Conservation (phyloP, 441 rosid genomes). For the Erodium chrysanthum region DNA sequence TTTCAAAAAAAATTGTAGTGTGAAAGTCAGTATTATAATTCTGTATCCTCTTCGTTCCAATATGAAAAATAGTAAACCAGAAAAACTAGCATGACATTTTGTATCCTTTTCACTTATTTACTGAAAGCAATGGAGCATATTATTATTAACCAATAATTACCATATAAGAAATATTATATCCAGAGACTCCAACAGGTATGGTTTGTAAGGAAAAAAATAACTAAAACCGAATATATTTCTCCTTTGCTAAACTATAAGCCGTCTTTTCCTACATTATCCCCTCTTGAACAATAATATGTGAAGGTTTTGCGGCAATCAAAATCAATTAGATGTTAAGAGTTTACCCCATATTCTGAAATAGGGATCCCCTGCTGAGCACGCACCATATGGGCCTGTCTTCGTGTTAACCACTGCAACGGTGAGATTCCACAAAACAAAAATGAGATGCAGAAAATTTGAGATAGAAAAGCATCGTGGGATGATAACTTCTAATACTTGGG, state of each 20-base stretch:
- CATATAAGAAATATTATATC: background rate
- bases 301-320: background rate
- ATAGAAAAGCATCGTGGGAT: no score
- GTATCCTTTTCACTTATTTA: background rate
- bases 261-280: background rate
- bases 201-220: background rate
- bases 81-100: background rate
- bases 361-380: constrained; percentile 99
- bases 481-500: no score
- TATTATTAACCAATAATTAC: background rate
- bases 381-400: constrained; percentile 69
- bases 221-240: background rate
- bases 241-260: background rate
- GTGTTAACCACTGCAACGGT: constrained; percentile 59
- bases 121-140: background rate
- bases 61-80: background rate
- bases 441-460: constrained; percentile 1
- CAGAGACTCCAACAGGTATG: background rate
- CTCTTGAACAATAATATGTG: background rate
- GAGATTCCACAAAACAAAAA: constrained; percentile 8
- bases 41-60: background rate
- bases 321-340: constrained; percentile 12
- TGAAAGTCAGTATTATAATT: background rate
- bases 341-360: constrained; percentile 86
- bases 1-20: background rate